Conservation (phyloP, 225 moss, liverwort and hornwort species). For the Pseudoscleropodium purum region DNA sequence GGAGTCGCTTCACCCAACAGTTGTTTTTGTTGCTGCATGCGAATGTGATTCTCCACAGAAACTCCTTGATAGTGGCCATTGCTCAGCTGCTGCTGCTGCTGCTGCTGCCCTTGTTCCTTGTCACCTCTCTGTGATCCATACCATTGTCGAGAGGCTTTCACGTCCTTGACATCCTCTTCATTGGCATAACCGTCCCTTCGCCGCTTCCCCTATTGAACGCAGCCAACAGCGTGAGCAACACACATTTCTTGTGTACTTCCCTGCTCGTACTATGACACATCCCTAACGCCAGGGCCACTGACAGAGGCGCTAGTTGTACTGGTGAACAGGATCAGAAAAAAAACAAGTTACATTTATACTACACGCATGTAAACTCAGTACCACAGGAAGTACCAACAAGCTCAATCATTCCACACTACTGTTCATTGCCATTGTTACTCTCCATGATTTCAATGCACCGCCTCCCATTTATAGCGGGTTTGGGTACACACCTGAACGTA, state of each 20-base stretch:
- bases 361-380: background rate
- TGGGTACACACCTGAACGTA: background rate
- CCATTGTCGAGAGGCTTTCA: slow-evolving; percentile 39
- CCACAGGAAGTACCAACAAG: background rate
- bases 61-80: slow-evolving; percentile 19
- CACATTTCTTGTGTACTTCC: background rate
- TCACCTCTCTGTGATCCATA: slow-evolving; percentile 26
- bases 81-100: slow-evolving; percentile 14
- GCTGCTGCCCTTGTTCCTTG: slow-evolving; percentile 5
- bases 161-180: slow-evolving; percentile 49
- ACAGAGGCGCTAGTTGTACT: background rate
- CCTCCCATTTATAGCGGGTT: background rate
- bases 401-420: background rate
- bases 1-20: slow-evolving; percentile 9
- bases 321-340: background rate
- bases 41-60: slow-evolving; percentile 35
- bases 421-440: background rate
- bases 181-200: slow-evolving; percentile 30
- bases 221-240: background rate
- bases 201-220: slow-evolving; percentile 34
- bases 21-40: slow-evolving; percentile 27
- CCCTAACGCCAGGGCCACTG: slow-evolving; percentile 9
- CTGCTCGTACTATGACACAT: background rate
- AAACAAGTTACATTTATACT: background rate
- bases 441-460: background rate